Evolutionary conservation across 169 alveolate species (phyloP), one percentile per base, ranked within the genome.

Genomic region (Plasmodium cynomolgi): DNA sequence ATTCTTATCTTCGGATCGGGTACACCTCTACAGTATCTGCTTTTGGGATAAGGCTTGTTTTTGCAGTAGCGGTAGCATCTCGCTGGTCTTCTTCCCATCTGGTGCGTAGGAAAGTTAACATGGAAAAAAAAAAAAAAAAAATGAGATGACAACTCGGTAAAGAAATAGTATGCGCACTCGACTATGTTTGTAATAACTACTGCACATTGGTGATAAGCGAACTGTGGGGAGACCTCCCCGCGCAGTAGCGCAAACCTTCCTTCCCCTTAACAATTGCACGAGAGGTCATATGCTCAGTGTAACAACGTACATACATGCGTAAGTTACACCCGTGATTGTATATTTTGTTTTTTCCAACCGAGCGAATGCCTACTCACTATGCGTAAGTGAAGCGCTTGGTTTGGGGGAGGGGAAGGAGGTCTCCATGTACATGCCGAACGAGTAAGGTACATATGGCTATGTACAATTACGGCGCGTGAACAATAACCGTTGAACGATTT

Each of bases 81-180:
- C 44, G 99, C 99, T 77, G 99, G 99, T 96, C 99, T 98, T 96
- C 99, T 98, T 83, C 99, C 99, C 99, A 99, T 99, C 95, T 96
- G 95, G 58, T 11, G 0, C 6, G 58, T 47, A 47, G 58, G 58
- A 47, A 47, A 15, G 2, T 47, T 41, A 11, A 47, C 58, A 47
- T 72, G 31, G 37, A 31, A 29, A 8, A 8, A 41, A 39, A 17
- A 83, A 47, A 47, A 58, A 33, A n/a, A 20, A 79, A 71, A 47
- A 62, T 62, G 37, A 8, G 62, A 50, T 8, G 1, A 58, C 74
- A 68, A 26, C 41, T 23, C 77, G n/a, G 77, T 9, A 26, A 68
- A 50, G 23, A 13, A 50, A 13, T 13, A 1, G 1, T 50, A 13
- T 23, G 3, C 1, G 9, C 62, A 50, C 3, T 50, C 23, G 9